phyloP scores from a whole-genome alignment of 2,329 filamentous ascomycete genomes.

The Fusarium sp. region DNA sequence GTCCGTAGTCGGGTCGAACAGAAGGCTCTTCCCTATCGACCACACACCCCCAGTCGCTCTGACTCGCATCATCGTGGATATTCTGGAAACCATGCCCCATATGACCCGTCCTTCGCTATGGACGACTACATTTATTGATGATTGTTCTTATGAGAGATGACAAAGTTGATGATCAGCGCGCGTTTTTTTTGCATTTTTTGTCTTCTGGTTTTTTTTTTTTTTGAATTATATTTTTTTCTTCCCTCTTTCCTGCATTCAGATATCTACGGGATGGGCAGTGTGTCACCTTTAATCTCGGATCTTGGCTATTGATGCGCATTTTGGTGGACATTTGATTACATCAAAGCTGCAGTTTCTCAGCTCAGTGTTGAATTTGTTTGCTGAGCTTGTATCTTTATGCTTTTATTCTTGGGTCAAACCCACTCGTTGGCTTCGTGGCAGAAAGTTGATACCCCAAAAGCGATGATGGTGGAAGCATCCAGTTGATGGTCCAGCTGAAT shows the following conservation, averaged over 20 bases:
- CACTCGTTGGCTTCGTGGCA: slow-evolving; percentile 46
- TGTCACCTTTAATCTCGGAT: slow-evolving; percentile 38
- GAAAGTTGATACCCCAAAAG: slow-evolving; percentile 57
- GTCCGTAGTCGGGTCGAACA: slow-evolving; percentile 60
- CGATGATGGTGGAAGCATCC: slow-evolving; percentile 43
- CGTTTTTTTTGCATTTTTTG: slow-evolving; percentile 35
- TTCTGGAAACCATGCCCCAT: slow-evolving; percentile 50
- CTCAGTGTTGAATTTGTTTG: slow-evolving; percentile 33
- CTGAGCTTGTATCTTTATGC: slow-evolving; percentile 46
- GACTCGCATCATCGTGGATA: slow-evolving; percentile 57
- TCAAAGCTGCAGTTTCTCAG: slow-evolving; percentile 32
- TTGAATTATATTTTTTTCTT: slow-evolving; percentile 36
- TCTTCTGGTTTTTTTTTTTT: slow-evolving; percentile 32
- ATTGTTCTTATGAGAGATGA: slow-evolving; percentile 50
- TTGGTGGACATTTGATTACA: slow-evolving; percentile 19
- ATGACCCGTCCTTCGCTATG: slow-evolving; percentile 49
- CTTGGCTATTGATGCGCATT: slow-evolving; percentile 22
- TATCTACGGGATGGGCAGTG: slow-evolving; percentile 14
- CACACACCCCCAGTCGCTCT: slow-evolving; percentile 64
- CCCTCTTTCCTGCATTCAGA: slow-evolving; percentile 33
- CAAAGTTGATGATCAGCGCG: slow-evolving; percentile 49
- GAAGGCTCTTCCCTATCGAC: slow-evolving; percentile 58
- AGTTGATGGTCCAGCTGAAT: slow-evolving; percentile 40
- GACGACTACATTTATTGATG: slow-evolving; percentile 51
- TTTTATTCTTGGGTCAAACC: slow-evolving; percentile 46